phyloP scores from a whole-genome alignment of 2,329 filamentous ascomycete species.

The Aspergillus amoenus region DNA sequence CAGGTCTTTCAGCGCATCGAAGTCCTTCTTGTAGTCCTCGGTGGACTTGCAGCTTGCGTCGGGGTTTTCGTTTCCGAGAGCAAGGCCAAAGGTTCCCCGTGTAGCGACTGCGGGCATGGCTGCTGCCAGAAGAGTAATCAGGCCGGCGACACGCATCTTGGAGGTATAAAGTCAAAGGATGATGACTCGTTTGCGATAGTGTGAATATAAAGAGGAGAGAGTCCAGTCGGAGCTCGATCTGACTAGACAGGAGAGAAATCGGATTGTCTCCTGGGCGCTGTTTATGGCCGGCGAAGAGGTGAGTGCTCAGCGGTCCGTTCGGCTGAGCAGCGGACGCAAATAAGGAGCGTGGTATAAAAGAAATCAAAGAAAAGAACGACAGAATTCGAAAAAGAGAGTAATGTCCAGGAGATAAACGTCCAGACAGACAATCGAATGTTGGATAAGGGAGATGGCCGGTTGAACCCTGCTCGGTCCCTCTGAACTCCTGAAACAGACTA shows the following conservation, averaged over 20 bases:
- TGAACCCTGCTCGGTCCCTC: neutral
- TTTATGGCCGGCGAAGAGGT: neutral
- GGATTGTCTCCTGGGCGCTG: neutral
- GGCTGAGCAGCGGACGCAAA: neutral
- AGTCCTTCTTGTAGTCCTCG: constrained; percentile 64
- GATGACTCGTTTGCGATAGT: neutral
- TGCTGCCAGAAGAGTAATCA: constrained; percentile 43
- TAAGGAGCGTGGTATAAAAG: neutral
- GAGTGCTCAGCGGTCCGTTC: neutral
- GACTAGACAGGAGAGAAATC: neutral
- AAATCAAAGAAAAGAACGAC: constrained; percentile 1
- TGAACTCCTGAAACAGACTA: constrained; percentile 9
- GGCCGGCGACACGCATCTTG: constrained; percentile 46
- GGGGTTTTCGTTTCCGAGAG: constrained; percentile 63
- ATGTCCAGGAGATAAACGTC: neutral
- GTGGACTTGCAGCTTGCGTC: constrained; percentile 63
- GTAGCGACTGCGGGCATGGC: constrained; percentile 50
- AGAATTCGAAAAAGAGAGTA: neutral
- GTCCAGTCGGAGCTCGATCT: neutral
- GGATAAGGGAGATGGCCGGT: neutral
- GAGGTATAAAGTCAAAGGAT: neutral
- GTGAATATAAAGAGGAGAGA: neutral
- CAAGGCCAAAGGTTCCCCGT: constrained; percentile 61
- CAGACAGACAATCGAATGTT: neutral
- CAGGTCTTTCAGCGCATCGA: constrained; percentile 57